A percentile compares a stretch with the other conserved stretches of the same genome.
Evolutionary conservation across 2,329 filamentous ascomycete species (phyloP).

Genomic region (Diaporthe longicolla): DNA sequence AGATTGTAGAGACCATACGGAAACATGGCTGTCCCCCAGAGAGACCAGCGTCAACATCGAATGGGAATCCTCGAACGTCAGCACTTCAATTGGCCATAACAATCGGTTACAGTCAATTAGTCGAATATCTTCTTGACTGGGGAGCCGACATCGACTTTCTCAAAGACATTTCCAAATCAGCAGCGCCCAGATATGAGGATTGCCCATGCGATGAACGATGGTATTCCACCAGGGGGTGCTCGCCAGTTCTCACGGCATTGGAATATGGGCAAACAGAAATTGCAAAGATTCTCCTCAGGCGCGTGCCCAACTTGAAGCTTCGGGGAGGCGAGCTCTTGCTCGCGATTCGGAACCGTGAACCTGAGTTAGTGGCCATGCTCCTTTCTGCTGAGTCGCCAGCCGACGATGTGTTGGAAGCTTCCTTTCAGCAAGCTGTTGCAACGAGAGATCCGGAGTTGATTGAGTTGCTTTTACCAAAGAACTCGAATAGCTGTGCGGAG

Average conservation of each 20-base stretch:
- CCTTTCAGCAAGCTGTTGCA: background rate
- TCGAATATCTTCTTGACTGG: background rate
- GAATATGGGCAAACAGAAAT: rapidly evolving
- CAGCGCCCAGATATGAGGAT: rapidly evolving
- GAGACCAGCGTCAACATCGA: background rate
- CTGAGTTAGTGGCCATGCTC: background rate
- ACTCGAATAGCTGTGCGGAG: no score
- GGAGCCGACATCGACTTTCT: background rate
- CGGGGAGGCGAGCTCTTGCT: background rate
- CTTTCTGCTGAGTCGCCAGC: background rate
- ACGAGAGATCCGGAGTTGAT: rapidly evolving
- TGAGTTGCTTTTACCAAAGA: background rate
- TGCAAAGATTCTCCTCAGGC: background rate
- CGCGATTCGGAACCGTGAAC: rapidly evolving
- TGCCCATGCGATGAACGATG: no score
- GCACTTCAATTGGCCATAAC: background rate
- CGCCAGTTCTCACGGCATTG: background rate
- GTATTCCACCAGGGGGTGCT: background rate
- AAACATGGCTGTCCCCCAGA: background rate
- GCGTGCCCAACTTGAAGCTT: background rate
- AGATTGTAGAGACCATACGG: background rate
- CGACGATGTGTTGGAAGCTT: rapidly evolving
- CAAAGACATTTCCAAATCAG: no score
- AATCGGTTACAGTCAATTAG: rapidly evolving
- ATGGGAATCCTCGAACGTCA: rapidly evolving